Percentiles rank a stretch among this genome's conserved stretches.
Evolutionary conservation across 495 filamentous ascomycete species (phyloP).

Genomic region (Acidomyces sp.): DNA sequence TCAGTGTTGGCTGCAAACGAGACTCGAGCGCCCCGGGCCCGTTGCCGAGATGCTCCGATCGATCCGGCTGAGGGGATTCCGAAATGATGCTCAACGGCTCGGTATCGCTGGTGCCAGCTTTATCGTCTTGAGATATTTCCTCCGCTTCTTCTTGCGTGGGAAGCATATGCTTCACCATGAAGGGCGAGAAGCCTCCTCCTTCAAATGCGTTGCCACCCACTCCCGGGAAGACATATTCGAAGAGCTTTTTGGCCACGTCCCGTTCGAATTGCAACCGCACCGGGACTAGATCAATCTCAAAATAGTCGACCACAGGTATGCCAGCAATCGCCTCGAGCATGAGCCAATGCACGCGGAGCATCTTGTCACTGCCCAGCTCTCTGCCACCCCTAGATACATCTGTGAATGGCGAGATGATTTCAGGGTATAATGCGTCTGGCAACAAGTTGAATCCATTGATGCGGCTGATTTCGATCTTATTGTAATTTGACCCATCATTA

Average conservation of each 20-base stretch:
- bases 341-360: conserved; percentile 89
- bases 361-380: conserved; percentile 46
- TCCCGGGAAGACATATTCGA: conserved; percentile 95
- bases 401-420: conserved; percentile 83
- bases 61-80: background rate
- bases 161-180: conserved; percentile 67
- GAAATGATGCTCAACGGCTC: conserved; percentile 2
- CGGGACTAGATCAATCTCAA: conserved; percentile 87
- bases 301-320: conserved; percentile 93
- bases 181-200: conserved; percentile 57
- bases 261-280: conserved; percentile 88
- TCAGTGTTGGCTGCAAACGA: conserved; percentile 64
- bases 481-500: conserved; percentile 89
- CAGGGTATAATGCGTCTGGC: conserved; percentile 80
- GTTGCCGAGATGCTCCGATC: conserved; percentile 33
- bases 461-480: conserved; percentile 70
- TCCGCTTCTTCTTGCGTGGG: conserved; percentile 50
- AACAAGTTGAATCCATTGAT: conserved; percentile 80
- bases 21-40: conserved; percentile 60
- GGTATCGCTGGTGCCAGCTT: conserved; percentile 3
- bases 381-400: conserved; percentile 43
- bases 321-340: conserved; percentile 97
- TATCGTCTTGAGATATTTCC: conserved; percentile 30
- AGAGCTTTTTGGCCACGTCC: conserved; percentile 84
- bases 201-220: conserved; percentile 45